Evolutionary conservation across 148 eudicot genomes (phyloP), one percentile per base, ranked within the genome.

Genomic region (Cornus controversa): DNA sequence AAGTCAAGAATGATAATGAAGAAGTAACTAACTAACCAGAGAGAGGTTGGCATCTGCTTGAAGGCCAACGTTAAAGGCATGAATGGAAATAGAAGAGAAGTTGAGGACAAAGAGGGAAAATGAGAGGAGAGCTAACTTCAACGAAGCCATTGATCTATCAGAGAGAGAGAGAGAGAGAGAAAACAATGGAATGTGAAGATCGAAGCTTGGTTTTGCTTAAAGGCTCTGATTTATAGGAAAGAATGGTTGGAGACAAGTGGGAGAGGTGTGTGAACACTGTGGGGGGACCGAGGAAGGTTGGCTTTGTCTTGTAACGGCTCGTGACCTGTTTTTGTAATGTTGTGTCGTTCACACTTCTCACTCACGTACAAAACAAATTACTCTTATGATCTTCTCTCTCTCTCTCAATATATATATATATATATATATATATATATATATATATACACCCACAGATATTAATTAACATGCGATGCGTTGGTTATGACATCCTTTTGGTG

Each of bases 11-110:
- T 42, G 11, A 57, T 3, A 8, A 81, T 22, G 18, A 57, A 16
- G 42, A 42, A 73, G 36, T 71, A 80, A 91, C 92, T 89, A 89
- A 73, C 50, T 72, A 80, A 91, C 94, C 91, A 91, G 50, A 74
- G 77, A 77, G 70, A 88, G 28, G 31, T 65, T 57, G 31, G 80
- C 66, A 77, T 77, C 77, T 15, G 80, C 71, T 27, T 88, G 83
- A 80, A 90, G 54, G 36, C 93, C 91, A 82, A 91, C 62, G 58
- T 90, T 82, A 27, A 91, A 91, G 66, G 91, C 89, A 78, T 62
- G 47, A 63, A 69, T 79, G 27, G 83, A 74, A 80, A 84, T 50
- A 60, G 74, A 75, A 82, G 22, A 65, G 74, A 80, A 67, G 29
- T 72, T 22, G 26, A 54, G 66, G 53, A 58, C 3, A 37, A 58